Percentiles rank a stretch among this genome's conserved stretches.
Evolutionary conservation across 371 early-diverging fungal species (phyloP).

Genomic region (Mucor circinelloides): DNA sequence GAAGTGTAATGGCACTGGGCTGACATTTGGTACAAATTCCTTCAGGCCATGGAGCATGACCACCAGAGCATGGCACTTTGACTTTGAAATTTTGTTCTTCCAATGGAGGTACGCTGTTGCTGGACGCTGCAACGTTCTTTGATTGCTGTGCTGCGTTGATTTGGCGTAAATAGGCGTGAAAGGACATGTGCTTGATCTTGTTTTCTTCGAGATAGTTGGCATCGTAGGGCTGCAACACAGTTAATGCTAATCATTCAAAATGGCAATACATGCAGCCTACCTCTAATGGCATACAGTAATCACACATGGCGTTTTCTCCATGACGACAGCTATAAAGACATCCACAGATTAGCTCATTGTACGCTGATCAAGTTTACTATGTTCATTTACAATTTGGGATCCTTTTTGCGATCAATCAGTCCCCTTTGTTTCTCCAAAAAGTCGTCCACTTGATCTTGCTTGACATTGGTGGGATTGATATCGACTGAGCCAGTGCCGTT

Average conservation of each 20-base stretch:
- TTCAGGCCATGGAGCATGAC: slow-evolving; percentile 91
- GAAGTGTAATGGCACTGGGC: slow-evolving; percentile 91
- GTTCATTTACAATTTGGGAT: slow-evolving; percentile 73
- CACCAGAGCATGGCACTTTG: slow-evolving; percentile 77
- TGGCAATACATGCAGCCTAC: slow-evolving; percentile 28
- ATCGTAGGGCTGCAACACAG: slow-evolving; percentile 78
- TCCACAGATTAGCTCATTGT: background rate
- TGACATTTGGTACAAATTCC: slow-evolving; percentile 98
- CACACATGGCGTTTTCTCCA: slow-evolving; percentile 93
- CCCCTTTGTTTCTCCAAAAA: slow-evolving; percentile 83
- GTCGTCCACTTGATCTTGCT: slow-evolving; percentile 82
- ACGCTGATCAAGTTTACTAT: background rate
- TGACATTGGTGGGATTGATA: slow-evolving; percentile 29
- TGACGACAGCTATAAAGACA: slow-evolving; percentile 80
- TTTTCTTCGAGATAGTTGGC: slow-evolving; percentile 81
- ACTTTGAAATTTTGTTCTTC: slow-evolving; percentile 84
- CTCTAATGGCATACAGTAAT: slow-evolving; percentile 96
- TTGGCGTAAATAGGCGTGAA: slow-evolving; percentile 90
- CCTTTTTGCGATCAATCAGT: slow-evolving; percentile 78
- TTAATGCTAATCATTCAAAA: background rate
- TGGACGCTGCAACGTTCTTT: slow-evolving; percentile 48
- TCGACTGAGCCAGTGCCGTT: slow-evolving; percentile 23
- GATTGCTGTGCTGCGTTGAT: slow-evolving; percentile 64
- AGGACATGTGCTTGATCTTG: slow-evolving; percentile 97
- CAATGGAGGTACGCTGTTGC: slow-evolving; percentile 74